These are phyloP conservation scores for Spergularia marina DNA, from an alignment of 148 eudicot species.

Conservation along the genomic window DNA sequence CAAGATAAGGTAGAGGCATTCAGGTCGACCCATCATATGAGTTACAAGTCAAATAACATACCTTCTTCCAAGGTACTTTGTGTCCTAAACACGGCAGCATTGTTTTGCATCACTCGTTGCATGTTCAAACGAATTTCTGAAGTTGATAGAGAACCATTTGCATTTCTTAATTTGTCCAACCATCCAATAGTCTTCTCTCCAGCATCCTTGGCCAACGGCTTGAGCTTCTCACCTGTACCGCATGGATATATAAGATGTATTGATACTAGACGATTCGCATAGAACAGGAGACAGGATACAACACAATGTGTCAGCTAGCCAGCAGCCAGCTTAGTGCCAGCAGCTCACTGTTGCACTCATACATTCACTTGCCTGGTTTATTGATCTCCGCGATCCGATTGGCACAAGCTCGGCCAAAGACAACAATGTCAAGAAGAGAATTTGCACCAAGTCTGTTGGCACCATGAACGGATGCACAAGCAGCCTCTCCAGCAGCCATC, in stretches of 20 bases:
- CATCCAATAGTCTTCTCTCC: constrained; percentile 90
- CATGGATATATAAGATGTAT: constrained; percentile 5
- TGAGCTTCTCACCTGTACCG: constrained; percentile 74
- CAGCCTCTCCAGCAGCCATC: constrained; percentile 99
- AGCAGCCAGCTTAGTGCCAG: neutral
- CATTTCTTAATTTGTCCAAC: constrained; percentile 83
- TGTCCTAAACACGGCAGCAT: constrained; percentile 97
- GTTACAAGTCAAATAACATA: constrained; percentile 20
- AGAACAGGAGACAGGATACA: neutral
- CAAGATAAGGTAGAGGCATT: neutral
- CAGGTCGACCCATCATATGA: neutral
- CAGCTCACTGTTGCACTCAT: neutral
- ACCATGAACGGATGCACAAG: constrained; percentile 99
- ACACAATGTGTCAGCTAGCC: neutral
- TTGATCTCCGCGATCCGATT: constrained; percentile 91
- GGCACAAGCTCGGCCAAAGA: constrained; percentile 97
- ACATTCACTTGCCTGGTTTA: constrained; percentile 57
- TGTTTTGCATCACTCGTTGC: constrained; percentile 92
- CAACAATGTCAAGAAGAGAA: constrained; percentile 99
- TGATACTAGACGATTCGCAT: neutral
- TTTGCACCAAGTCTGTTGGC: constrained; percentile 98
- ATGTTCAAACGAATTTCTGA: constrained; percentile 83
- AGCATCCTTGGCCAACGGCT: constrained; percentile 78
- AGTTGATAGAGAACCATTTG: constrained; percentile 86
- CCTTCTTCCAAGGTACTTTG: constrained; percentile 97